Conservation (phyloP, 1,139 yeast species). For the Candida neerlandica region DNA sequence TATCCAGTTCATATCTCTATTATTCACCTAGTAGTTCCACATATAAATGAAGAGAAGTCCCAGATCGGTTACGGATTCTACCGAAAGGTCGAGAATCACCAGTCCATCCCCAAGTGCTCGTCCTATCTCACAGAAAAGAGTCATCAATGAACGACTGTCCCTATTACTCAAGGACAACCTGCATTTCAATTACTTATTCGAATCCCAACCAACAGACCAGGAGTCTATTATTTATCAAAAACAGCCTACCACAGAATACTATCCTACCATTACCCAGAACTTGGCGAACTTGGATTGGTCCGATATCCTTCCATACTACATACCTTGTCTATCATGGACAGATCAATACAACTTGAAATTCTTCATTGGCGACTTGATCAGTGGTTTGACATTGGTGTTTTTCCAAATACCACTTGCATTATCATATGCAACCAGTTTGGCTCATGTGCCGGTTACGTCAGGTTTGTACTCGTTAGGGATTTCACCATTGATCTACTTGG, state of each 20-base stretch:
- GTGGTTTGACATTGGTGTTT: slow-evolving; percentile 87
- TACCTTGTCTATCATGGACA: slow-evolving; percentile 84
- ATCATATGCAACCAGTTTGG: slow-evolving; percentile 87
- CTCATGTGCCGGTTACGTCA: slow-evolving; percentile 85
- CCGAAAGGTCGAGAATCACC: slow-evolving; percentile 13
- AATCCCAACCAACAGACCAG: slow-evolving; percentile 12
- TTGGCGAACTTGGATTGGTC: slow-evolving; percentile 30
- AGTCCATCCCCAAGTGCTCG: slow-evolving; percentile 39
- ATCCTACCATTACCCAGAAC: slow-evolving; percentile 25
- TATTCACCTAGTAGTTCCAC: background rate
- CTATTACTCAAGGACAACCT: slow-evolving; percentile 14
- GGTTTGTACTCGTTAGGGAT: slow-evolving; percentile 83
- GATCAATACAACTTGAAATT: slow-evolving; percentile 55
- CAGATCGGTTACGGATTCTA: slow-evolving; percentile 1
- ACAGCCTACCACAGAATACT: slow-evolving; percentile 21
- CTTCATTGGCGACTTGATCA: slow-evolving; percentile 74
- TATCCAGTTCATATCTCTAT: background rate
- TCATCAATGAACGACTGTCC: slow-evolving; percentile 28
- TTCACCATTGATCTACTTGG: slow-evolving; percentile 78
- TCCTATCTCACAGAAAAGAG: slow-evolving; percentile 35
- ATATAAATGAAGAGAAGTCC: slow-evolving; percentile 2
- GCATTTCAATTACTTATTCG: background rate
- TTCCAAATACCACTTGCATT: slow-evolving; percentile 89
- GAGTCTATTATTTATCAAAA: slow-evolving; percentile 22
- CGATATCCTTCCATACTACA: slow-evolving; percentile 60